Conservation (phyloP, 2,329 filamentous ascomycete species). For the Paecilomyces sp. region DNA sequence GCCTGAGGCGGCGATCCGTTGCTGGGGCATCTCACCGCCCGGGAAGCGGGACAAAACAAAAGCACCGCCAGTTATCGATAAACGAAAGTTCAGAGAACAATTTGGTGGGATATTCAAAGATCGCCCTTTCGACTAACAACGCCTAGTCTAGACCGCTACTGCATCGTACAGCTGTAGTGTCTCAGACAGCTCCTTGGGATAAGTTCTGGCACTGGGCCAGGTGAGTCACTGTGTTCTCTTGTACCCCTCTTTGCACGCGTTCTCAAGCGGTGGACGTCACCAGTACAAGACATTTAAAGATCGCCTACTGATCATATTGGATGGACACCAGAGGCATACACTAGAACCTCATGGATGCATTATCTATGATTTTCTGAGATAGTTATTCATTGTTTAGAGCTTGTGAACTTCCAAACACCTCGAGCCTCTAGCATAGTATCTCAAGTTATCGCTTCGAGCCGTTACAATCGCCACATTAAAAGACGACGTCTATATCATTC, state of each 20-base stretch:
- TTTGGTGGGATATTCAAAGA: neutral
- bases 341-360: neutral
- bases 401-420: neutral
- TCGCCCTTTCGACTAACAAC: neutral
- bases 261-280: neutral
- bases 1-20: conserved; percentile 3
- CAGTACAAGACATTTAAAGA: neutral
- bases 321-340: neutral
- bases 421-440: neutral
- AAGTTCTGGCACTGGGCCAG: neutral
- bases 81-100: conserved; percentile 1
- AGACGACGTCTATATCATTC: neutral
- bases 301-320: neutral
- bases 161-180: neutral
- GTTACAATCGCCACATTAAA: neutral
- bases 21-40: conserved; percentile 7
- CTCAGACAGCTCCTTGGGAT: neutral
- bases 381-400: neutral
- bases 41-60: conserved; percentile 4
- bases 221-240: neutral
- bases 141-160: neutral
- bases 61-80: conserved; percentile 6
- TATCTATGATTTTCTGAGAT: neutral
- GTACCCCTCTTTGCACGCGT: neutral
- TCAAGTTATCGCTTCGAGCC: neutral